Evolutionary conservation across 1,139 yeast species (phyloP).

Genomic region (Yamadazyma conglobata): DNA sequence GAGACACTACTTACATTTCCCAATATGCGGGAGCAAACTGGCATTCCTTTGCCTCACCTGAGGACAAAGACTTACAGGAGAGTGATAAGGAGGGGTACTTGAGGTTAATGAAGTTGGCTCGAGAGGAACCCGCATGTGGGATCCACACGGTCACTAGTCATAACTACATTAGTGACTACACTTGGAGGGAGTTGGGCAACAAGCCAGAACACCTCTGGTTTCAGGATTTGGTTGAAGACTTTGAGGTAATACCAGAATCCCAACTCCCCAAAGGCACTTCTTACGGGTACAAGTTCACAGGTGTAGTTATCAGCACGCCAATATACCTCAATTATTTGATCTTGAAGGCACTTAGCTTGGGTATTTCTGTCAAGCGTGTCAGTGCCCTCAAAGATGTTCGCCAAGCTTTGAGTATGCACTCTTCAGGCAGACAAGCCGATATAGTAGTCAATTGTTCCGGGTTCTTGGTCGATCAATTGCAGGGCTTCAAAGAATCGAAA

Average conservation of each 20-base stretch:
- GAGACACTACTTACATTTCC: slow-evolving; percentile 33
- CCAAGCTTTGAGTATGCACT: slow-evolving; percentile 25
- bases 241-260: slow-evolving; percentile 20
- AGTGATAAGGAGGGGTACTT: slow-evolving; percentile 40
- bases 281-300: slow-evolving; percentile 42
- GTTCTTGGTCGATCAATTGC: slow-evolving; percentile 28
- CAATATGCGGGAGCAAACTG: slow-evolving; percentile 48
- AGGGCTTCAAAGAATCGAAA: slow-evolving; percentile 30
- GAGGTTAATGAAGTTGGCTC: slow-evolving; percentile 37
- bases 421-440: slow-evolving; percentile 27
- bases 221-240: slow-evolving; percentile 33
- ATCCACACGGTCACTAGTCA: slow-evolving; percentile 32
- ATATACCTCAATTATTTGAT: slow-evolving; percentile 46
- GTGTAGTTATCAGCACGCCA: slow-evolving; percentile 49
- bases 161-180: slow-evolving; percentile 26
- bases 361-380: slow-evolving; percentile 33
- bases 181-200: slow-evolving; percentile 7
- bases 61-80: slow-evolving; percentile 30
- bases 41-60: slow-evolving; percentile 40
- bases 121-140: slow-evolving; percentile 43
- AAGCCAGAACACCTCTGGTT: slow-evolving; percentile 43
- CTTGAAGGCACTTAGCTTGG: slow-evolving; percentile 33
- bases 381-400: slow-evolving; percentile 22
- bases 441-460: slow-evolving; percentile 48
- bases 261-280: slow-evolving; percentile 31